Base-by-base conservation (phyloP, 2,329 filamentous ascomycete genomes). In the Coleophoma crateriformis region DNA sequence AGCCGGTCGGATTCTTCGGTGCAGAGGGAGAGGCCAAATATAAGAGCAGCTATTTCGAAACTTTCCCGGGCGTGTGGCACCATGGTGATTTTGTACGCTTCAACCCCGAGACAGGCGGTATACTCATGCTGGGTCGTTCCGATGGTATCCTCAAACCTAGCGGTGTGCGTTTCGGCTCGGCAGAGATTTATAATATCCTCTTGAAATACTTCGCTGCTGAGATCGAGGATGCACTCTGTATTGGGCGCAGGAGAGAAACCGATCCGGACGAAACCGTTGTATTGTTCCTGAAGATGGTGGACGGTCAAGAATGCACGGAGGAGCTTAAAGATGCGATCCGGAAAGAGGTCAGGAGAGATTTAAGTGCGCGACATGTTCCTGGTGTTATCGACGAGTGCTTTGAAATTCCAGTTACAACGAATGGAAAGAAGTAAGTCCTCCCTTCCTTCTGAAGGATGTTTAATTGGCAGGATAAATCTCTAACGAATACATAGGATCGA, bases 141-240 rank as follows among this genome's bases (percentile, higher is more conserved):
- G 92, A 99, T 61, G 94, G 94, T 4, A 88, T 97, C 6, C 72
- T 99, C 13, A 99, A 99, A 65, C 94, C 94, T 0, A 82, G 86
- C 0, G 94, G 94, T 2, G 90, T 99, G 15, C 77, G 92, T 0
- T 97, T 99, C 63, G 92, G 92, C 4, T 90, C 85, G 33, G 90
- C 92, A 0, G 94, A 99, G 72, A 96, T 99, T 17, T 97, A 97
- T 69, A 96, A 96, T 64, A 77, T 96, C n/a, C 72, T 97, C 27
- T 80, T 94, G 2, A 83, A 88, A 57, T 87, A 90, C 68, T 96
- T 96, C 60, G 79, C 84, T 0, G 71, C 77, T 11, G 80, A 92
- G 49, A 75, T 97, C 15, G 85, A 90, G 52, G 92, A 99, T 61
- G 88, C 89, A 1, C 75, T 97, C 2, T 97, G 92, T 62, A 83